phyloP scores from a whole-genome alignment of 2,329 filamentous ascomycete genomes.

The Fusarium sp. region DNA sequence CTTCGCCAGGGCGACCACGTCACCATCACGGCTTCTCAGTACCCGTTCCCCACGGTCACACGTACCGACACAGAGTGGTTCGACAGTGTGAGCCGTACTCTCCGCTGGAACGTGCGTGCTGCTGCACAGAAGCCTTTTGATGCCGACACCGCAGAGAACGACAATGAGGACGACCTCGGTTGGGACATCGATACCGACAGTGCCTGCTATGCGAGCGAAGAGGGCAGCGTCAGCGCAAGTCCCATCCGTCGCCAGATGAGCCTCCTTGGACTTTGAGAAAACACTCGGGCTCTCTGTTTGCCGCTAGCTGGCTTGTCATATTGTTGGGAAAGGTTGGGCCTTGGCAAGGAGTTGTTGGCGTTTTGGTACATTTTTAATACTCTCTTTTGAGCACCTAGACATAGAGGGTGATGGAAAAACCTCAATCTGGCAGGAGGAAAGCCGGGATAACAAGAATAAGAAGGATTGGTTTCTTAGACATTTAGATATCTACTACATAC shows the following conservation, averaged over 20 bases:
- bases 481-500: neutral
- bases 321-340: conserved; percentile 13
- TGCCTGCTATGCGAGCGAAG: conserved; percentile 77
- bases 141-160: conserved; percentile 52
- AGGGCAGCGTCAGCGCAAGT: conserved; percentile 75
- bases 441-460: neutral
- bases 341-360: conserved; percentile 40
- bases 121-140: conserved; percentile 94
- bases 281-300: neutral
- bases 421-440: conserved; percentile 3
- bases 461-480: neutral
- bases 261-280: conserved; percentile 64
- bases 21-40: conserved; percentile 94
- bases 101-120: conserved; percentile 94
- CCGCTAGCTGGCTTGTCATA: neutral
- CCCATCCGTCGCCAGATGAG: conserved; percentile 81
- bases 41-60: conserved; percentile 96
- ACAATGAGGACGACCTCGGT: conserved; percentile 68
- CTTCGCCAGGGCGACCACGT: conserved; percentile 94
- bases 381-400: neutral
- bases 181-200: conserved; percentile 98
- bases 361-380: conserved; percentile 24
- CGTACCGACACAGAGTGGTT: conserved; percentile 95
- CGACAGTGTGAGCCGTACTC: conserved; percentile 89
- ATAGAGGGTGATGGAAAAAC: neutral